Base-by-base conservation (phyloP, 148 eudicot genomes). In the Amaranthus hypochondriacus region DNA sequence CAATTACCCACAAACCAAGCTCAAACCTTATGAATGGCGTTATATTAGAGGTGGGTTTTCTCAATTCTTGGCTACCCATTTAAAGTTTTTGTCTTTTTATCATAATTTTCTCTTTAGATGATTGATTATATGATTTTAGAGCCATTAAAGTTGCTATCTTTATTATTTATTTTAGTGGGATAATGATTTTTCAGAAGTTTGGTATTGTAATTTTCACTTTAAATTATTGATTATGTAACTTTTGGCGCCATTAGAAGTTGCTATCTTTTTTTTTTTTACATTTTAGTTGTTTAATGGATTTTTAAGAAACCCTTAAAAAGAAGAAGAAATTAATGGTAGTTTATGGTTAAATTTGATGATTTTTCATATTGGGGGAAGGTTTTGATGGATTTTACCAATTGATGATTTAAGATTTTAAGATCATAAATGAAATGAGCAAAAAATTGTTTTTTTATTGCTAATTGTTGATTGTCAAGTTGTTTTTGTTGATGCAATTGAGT, bases 1-100 rank as follows among this genome's bases (percentile, higher is more conserved):
- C 70, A 81, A 55, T 4, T 92, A 90, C 74, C 81, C 89, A 5
- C 73, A 75, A 71, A 88, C 86, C 5, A 78, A 57, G 84, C 91
- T 92, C 74, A 84, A 70, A 21, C 97, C 96, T 67, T 92, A 80
- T 57, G 88, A 90, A 12, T 92, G 93, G 93, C 90, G 90, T 70
- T 92, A 90, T 77, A 88, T 92, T 75, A 90, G 90, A 87, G 89
- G 92, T 88, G 52, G 14, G 70, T 63, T 60, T 46, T 10, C 5
- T 65, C 2, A 28, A 3, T 44, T 59, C 68, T 4, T 13, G 0
- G 1, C 6, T 21, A 66, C 49, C n/a, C 49, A 61, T 73, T 49
- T 48, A 4, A 39, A 21, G 42, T 48, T 42, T 58, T 66, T 14
- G 18, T 7, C 3, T 28, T 55, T 74, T 48, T 0, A 55, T 4